Conservation (phyloP, 1,284 basidiomycete genomes). For the Irpex sp. region DNA sequence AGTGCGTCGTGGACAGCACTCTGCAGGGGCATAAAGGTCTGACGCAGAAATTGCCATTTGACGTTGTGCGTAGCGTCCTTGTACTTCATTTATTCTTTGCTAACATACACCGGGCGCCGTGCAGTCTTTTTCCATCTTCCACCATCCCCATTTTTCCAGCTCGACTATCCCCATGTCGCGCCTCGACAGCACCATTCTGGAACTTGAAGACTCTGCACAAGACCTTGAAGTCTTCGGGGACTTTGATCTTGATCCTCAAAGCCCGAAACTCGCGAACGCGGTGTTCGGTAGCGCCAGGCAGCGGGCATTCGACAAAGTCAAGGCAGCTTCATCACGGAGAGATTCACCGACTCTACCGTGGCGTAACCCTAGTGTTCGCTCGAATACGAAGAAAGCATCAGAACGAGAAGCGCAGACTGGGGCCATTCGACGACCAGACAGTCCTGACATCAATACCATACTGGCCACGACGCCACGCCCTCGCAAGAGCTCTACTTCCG, state of each 20-base stretch:
- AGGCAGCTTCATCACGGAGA: conserved; percentile 5
- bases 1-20: background rate
- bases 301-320: conserved; percentile 6
- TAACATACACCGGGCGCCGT: background rate
- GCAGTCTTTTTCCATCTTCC: background rate
- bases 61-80: background rate
- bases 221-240: conserved; percentile 14
- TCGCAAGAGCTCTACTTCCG: conserved; percentile 26
- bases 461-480: conserved; percentile 44
- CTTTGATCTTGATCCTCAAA: conserved; percentile 3
- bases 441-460: conserved; percentile 47
- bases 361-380: conserved; percentile 1
- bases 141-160: background rate
- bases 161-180: conserved; percentile 4
- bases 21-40: background rate
- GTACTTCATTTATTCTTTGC: background rate
- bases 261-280: conserved; percentile 2
- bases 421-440: conserved; percentile 22
- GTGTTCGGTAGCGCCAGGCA: conserved; percentile 14
- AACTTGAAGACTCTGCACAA: conserved; percentile 11
- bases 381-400: background rate
- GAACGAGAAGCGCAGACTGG: background rate
- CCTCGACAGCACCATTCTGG: conserved; percentile 9
- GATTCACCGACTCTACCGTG: conserved; percentile 14
- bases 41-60: background rate